These are phyloP conservation scores for Nakazawaea peltata DNA, from an alignment of 805 yeast genomes.

Conservation along the genomic window DNA sequence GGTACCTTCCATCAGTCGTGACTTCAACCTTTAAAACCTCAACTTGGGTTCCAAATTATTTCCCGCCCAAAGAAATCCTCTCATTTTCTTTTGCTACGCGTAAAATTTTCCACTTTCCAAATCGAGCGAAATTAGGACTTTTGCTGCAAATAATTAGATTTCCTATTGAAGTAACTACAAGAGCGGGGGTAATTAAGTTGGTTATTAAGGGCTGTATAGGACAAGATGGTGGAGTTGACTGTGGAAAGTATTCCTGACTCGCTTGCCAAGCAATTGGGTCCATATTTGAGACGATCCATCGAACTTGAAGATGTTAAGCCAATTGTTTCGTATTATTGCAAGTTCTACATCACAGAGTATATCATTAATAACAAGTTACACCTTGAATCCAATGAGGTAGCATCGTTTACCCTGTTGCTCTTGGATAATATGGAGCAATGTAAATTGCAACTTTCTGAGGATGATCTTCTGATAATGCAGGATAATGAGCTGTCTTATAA, in stretches of 20 bases:
- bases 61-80: too few relatives aligned
- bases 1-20: too few relatives aligned
- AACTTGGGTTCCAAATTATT: too few relatives aligned
- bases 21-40: too few relatives aligned
- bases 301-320: constrained; percentile 58
- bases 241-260: constrained; percentile 20
- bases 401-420: constrained; percentile 49
- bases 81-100: too few relatives aligned
- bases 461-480: constrained; percentile 31
- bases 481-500: constrained; percentile 54
- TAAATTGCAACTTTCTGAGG: constrained; percentile 30
- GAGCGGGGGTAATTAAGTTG: too few relatives aligned
- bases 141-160: too few relatives aligned
- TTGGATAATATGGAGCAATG: constrained; percentile 64
- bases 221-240: constrained; percentile 6
- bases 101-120: too few relatives aligned
- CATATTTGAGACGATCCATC: constrained; percentile 43
- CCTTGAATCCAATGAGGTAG: constrained; percentile 43
- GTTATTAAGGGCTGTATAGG: too few relatives aligned
- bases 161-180: too few relatives aligned
- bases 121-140: too few relatives aligned
- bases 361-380: constrained; percentile 59
- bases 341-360: constrained; percentile 64
- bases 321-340: constrained; percentile 64
- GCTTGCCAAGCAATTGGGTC: constrained; percentile 29